Percentiles rank a stretch among this genome's conserved stretches.
Conservation (phyloP, 257 asterid species). For the Capsicum baccatum region DNA sequence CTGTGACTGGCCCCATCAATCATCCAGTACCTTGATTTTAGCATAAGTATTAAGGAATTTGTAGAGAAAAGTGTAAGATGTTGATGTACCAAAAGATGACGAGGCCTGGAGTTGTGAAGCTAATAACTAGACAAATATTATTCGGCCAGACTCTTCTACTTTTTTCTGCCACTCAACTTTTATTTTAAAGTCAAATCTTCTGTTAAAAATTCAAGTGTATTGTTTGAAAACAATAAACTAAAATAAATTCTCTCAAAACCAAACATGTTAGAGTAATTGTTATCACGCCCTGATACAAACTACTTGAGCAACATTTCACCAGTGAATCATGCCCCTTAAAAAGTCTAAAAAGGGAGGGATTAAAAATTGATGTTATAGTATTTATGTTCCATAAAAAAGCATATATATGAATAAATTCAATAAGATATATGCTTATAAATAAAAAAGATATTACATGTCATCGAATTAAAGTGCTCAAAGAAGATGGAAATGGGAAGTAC, state of each 20-base stretch:
- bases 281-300: background rate
- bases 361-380: background rate
- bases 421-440: background rate
- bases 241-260: background rate
- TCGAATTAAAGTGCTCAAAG: background rate
- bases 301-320: background rate
- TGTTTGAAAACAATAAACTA: background rate
- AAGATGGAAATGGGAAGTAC: slow-evolving; percentile 16
- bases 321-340: background rate
- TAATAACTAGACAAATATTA: no score
- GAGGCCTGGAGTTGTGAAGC: background rate
- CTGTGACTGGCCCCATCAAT: background rate
- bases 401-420: no score
- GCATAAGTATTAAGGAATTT: background rate
- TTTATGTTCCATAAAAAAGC: no score
- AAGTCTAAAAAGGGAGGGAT: background rate
- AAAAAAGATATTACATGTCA: background rate
- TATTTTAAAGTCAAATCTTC: background rate
- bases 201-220: background rate
- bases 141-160: background rate
- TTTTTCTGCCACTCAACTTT: background rate
- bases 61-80: background rate
- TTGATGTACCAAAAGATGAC: background rate
- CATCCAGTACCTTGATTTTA: background rate
- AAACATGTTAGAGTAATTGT: background rate